Evolutionary conservation across 441 rosid species (phyloP).

Genomic region (Euphorbia celastroides): DNA sequence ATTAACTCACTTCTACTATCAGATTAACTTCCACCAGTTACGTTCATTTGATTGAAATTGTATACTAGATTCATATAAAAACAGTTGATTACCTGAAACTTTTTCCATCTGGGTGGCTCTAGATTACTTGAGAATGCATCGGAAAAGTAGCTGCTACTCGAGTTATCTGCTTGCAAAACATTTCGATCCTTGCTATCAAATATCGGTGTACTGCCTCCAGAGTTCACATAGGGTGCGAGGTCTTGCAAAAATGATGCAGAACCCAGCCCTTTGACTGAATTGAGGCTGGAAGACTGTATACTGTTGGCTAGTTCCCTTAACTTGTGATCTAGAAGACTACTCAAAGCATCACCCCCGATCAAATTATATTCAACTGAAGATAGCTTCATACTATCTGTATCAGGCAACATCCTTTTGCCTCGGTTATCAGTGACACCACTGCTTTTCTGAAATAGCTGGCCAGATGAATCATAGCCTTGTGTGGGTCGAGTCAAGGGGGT

Average conservation of each 20-base stretch:
- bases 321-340: slow-evolving; percentile 72
- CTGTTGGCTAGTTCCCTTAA: slow-evolving; percentile 55
- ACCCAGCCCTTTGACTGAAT: slow-evolving; percentile 37
- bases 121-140: slow-evolving; percentile 27
- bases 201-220: slow-evolving; percentile 18
- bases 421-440: slow-evolving; percentile 24
- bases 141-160: slow-evolving; percentile 19
- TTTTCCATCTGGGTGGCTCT: slow-evolving; percentile 26
- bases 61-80: background rate
- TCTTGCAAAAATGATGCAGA: slow-evolving; percentile 29
- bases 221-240: slow-evolving; percentile 15
- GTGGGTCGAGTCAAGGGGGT: slow-evolving; percentile 57
- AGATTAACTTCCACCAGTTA: no score
- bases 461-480: slow-evolving; percentile 39
- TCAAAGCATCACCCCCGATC: slow-evolving; percentile 61
- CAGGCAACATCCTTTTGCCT: slow-evolving; percentile 46
- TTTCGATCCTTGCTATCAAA: slow-evolving; percentile 21
- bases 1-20: no score
- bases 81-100: slow-evolving; percentile 42
- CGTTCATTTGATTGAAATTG: no score
- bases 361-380: slow-evolving; percentile 59
- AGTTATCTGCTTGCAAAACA: slow-evolving; percentile 16
- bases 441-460: slow-evolving; percentile 25
- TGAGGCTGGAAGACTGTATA: slow-evolving; percentile 50
- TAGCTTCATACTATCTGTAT: slow-evolving; percentile 39